Conservation (phyloP, 768 basidiomycete genomes). For the Kwoniella pini region DNA sequence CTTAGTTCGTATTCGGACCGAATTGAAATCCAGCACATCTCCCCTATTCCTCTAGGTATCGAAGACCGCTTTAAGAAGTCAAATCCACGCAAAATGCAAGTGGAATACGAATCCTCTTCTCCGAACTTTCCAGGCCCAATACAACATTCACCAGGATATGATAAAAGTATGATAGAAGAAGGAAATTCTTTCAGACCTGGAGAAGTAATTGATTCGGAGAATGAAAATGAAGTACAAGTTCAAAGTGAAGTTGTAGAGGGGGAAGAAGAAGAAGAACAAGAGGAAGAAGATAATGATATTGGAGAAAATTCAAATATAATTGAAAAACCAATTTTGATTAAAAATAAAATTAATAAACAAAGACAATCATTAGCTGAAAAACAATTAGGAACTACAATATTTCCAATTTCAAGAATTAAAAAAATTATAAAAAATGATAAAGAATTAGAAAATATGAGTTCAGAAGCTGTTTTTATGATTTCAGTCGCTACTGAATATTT, state of each 20-base stretch:
- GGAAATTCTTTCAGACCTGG: neutral
- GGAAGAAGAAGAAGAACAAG: constrained; percentile 15
- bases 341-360: constrained; percentile 37
- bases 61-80: too few species aligned
- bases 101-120: constrained; percentile 18
- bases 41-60: too few species aligned
- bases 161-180: neutral
- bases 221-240: too few species aligned
- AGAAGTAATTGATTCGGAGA: neutral
- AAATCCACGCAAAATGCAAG: constrained; percentile 5
- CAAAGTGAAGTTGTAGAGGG: too few species aligned
- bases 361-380: constrained; percentile 49
- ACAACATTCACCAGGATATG: neutral
- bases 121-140: neutral
- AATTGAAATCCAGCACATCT: too few species aligned
- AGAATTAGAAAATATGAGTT: constrained; percentile 61
- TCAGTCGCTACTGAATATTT: constrained; percentile 86
- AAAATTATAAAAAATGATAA: constrained; percentile 84
- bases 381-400: constrained; percentile 67
- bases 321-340: neutral
- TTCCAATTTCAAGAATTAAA: constrained; percentile 77
- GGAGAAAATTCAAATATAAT: constrained; percentile 16
- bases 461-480: constrained; percentile 76
- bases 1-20: too few species aligned
- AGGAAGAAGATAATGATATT: constrained; percentile 15